Evolutionary conservation across 441 rosid genomes (phyloP), one percentile per base, ranked within the genome.

Genomic region (Adansonia madagascariensis): DNA sequence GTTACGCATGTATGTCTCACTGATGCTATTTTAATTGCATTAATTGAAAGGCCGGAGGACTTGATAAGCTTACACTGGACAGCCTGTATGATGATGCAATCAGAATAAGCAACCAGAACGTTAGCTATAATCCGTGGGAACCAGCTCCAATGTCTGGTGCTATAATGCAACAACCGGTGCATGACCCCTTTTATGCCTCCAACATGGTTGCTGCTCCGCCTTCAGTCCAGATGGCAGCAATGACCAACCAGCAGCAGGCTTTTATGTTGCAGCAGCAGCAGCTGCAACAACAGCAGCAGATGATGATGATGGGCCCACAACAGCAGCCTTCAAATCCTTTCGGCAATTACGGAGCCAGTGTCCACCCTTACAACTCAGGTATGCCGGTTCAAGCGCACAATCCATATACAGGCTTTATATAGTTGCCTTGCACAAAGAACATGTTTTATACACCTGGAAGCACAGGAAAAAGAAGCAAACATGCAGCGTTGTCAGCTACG

Each of bases 1-100:
- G 55, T 14, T 69, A 46, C 31, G 6, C 17, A n/a, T 71, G 63
- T 1, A 74, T 27, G 24, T 55, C 20, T 74, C 35, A 60, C 80
- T 73, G 63, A 75, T 57, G 18, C 31, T 75, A 24, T 55, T 62
- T 43, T 43, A 44, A 50, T 46, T 78, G 55, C 67, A 62, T 71
- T 78, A 61, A 55, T 39, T 73, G 17, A 57, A 81, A 96, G 99
- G 98, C 83, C 53, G 99, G 99, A 82, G 99, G 98, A 65, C 83
- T 96, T 22, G 99, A 96, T 88, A 87, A 82, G 87, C 97, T 94
- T 74, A 96, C 98, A 69, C 83, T 96, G 50, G 97, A 96, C 86
- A 94, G 99, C 88, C 85, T 96, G 18, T 96, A 96, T 24, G 99
- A 96, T 67, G 99, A 96, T 81, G 99, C 98, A 68, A 91, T 92